A percentile compares a stretch with the other conserved stretches of the same genome.
Conservation (phyloP, 1,139 yeast genomes). For the Maudiozyma humilis region DNA sequence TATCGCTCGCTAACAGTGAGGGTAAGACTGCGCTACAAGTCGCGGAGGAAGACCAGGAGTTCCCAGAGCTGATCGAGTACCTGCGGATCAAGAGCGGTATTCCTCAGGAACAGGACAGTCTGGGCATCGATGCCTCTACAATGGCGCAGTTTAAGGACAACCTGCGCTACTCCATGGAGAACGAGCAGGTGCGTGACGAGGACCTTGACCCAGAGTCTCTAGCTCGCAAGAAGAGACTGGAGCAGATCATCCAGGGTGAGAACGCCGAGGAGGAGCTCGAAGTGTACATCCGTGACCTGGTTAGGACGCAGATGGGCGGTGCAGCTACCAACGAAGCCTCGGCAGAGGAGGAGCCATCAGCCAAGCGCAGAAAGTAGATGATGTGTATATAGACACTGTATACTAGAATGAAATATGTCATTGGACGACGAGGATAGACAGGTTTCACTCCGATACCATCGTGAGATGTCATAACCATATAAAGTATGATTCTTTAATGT, state of each 20-base stretch:
- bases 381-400: no score
- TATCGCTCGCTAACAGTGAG: conserved; percentile 53
- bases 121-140: conserved; percentile 43
- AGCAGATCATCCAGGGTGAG: conserved; percentile 65
- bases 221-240: conserved; percentile 56
- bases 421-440: background rate
- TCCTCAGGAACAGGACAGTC: conserved; percentile 26
- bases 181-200: conserved; percentile 33
- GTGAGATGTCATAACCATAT: no score
- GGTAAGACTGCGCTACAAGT: conserved; percentile 63
- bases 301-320: conserved; percentile 41
- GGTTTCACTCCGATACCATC: no score
- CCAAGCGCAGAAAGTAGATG: conserved; percentile 25
- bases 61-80: conserved; percentile 66
- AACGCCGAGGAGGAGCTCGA: conserved; percentile 72
- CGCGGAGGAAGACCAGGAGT: conserved; percentile 78
- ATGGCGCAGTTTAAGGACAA: conserved; percentile 32
- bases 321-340: conserved; percentile 5
- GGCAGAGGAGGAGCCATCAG: conserved; percentile 15
- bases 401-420: no score
- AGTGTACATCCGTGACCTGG: conserved; percentile 56
- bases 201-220: conserved; percentile 39
- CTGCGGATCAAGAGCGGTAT: conserved; percentile 44
- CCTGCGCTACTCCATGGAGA: conserved; percentile 50
- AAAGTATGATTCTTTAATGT: no score